These are phyloP conservation scores for Lactarius quietus DNA, from an alignment of 768 basidiomycete species.

Conservation along the genomic window DNA sequence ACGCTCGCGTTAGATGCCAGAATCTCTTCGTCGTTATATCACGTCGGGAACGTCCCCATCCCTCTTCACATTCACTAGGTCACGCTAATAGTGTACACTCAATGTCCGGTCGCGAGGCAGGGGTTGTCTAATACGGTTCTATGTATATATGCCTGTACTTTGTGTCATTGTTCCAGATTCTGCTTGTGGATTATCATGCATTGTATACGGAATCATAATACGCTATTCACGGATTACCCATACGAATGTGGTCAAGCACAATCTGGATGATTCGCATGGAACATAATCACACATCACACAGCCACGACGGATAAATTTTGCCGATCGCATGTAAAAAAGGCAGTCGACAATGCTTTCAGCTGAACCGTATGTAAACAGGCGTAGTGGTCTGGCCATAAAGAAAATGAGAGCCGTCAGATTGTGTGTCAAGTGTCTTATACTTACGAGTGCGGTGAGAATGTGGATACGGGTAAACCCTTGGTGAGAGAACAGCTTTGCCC, in stretches of 20 bases:
- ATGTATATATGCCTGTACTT: background rate
- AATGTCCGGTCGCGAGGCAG: background rate
- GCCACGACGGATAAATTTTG: no score
- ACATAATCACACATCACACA: no score
- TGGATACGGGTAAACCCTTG: background rate
- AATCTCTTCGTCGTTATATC: background rate
- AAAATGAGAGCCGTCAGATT: no score
- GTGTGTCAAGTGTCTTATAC: no score
- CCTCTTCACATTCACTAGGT: background rate
- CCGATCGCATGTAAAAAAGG: no score
- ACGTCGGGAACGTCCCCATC: background rate
- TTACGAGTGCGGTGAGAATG: background rate
- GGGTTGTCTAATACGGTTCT: background rate
- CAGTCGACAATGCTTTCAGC: no score
- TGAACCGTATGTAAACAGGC: no score
- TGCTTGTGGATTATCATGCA: background rate
- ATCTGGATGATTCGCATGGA: no score
- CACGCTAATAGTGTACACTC: background rate
- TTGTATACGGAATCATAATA: background rate
- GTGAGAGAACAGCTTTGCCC: background rate
- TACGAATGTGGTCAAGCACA: no score
- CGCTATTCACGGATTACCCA: no score
- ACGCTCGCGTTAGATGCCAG: background rate
- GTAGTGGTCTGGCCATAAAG: no score
- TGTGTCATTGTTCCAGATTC: background rate